Evolutionary conservation across 345 rosid genomes (phyloP), one percentile per base, ranked within the genome.

Genomic region (Nasturtium officinale): DNA sequence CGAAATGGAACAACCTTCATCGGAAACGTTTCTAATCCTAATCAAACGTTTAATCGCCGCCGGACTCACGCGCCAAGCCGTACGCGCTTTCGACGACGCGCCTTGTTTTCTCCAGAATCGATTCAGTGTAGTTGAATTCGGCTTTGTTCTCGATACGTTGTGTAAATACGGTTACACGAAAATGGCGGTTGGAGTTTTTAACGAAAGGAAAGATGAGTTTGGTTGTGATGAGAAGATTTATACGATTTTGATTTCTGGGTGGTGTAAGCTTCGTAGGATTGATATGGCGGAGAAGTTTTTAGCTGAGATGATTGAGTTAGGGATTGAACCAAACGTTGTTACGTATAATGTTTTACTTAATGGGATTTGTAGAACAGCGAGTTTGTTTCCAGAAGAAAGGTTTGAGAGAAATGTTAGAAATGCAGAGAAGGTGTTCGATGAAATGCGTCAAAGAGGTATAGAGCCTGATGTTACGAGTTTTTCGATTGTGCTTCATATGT

Each of bases 1-100:
- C 23, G 84, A 87, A 30, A 89, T 90, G 91, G 91, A 85, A 42
- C 88, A 84, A 0, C 87, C 92, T 37, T 85, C 79, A 38, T 26
- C 85, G 0, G 71, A 84, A 11, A 88, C 96, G 26, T 93, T 93
- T 83, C 76, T 82, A 16, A 80, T 90, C 51, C 78, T 93, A 28
- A 58, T 89, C 58, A 88, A 96, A n/a, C 76, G 98, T 25, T 37
- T 87, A 28, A 82, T 90, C 47, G 86, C 92, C 0, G 92, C 97
- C 0, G 98, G 98, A 2, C 84, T 89, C 35, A 89, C 98, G 0
- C 96, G 96, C 30, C 98, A 89, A 79, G 96, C 97, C 0, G 52
- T 94, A 9, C 90, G 96, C 3, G 86, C 91, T 1, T 91, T 83
- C 71, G 92, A 89, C 32, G 98, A 91, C 21, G 87, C 87, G 78